Evolutionary conservation across 768 basidiomycete species (phyloP).

Genomic region (Imleria badia): DNA sequence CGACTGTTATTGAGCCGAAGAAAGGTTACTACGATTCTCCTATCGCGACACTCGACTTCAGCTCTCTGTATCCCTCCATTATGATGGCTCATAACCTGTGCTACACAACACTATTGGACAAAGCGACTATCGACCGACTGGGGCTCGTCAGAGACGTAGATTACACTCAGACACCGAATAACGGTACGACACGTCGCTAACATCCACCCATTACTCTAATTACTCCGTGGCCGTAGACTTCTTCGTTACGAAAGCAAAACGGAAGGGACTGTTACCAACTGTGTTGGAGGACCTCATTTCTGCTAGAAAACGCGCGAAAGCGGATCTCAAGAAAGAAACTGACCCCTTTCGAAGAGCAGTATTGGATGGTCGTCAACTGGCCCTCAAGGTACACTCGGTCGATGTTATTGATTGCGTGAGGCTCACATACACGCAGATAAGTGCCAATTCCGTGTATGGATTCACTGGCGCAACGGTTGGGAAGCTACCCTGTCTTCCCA

Average conservation of each 20-base stretch:
- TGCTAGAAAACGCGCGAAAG: slow-evolving; percentile 92
- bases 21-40: slow-evolving; percentile 96
- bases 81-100: slow-evolving; percentile 99
- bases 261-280: slow-evolving; percentile 90
- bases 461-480: slow-evolving; percentile 98
- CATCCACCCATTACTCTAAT: not conserved
- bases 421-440: slow-evolving; percentile 63
- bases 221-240: slow-evolving; percentile 54
- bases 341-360: slow-evolving; percentile 98
- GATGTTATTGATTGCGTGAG: not conserved
- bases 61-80: slow-evolving; percentile 97
- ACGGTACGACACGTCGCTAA: slow-evolving; percentile 51
- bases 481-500: slow-evolving; percentile 92
- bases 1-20: slow-evolving; percentile 96
- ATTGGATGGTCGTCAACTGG: slow-evolving; percentile 94
- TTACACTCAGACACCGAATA: slow-evolving; percentile 94
- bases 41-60: slow-evolving; percentile 98
- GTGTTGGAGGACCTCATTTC: slow-evolving; percentile 92
- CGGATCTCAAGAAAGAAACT: slow-evolving; percentile 93
- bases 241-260: slow-evolving; percentile 67
- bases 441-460: slow-evolving; percentile 98
- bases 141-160: slow-evolving; percentile 80
- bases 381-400: slow-evolving; percentile 68
- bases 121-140: slow-evolving; percentile 71
- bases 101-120: slow-evolving; percentile 94